A percentile compares a stretch with the other conserved stretches of the same genome.
Evolutionary conservation across 164 flowering plant species (phyloP).

Genomic region (Tetracentron sinense): DNA sequence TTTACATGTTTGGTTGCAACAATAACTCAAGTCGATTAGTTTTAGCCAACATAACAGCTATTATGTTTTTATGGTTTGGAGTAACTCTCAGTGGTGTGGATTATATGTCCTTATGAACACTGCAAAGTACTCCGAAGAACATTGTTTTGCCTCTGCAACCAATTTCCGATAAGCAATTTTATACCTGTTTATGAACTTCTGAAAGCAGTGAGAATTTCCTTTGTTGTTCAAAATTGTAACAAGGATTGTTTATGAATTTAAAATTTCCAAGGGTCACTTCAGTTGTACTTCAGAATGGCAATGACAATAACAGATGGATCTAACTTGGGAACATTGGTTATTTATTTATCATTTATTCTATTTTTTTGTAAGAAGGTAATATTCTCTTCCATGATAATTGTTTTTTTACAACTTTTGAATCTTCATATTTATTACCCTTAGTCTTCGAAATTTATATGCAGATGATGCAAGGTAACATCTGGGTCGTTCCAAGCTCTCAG

Average conservation of each 20-base stretch:
- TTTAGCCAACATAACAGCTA: background rate
- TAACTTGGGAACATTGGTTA: too few species aligned
- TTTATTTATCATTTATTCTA: too few species aligned
- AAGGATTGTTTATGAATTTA: background rate
- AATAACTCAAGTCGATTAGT: background rate
- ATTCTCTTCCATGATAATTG: too few species aligned
- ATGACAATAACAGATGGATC: too few species aligned
- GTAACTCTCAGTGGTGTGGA: background rate
- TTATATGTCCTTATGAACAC: background rate
- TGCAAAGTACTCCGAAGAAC: too few species aligned
- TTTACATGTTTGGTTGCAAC: background rate
- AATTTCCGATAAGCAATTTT: background rate
- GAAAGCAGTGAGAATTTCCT: background rate
- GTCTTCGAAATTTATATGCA: slow-evolving; percentile 27
- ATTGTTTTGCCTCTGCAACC: background rate
- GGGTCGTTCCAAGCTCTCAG: slow-evolving; percentile 57
- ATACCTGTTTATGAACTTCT: background rate
- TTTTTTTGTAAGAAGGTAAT: background rate
- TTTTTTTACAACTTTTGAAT: background rate
- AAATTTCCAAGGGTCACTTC: background rate
- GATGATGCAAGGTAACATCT: slow-evolving; percentile 95
- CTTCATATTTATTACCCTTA: background rate
- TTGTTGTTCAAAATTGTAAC: background rate
- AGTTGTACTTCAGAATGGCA: too few species aligned
- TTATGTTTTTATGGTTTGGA: background rate